A percentile compares a stretch with the other conserved stretches of the same genome.
phyloP scores from a whole-genome alignment of 140 eudicot species.

The Anethum foeniculum region DNA sequence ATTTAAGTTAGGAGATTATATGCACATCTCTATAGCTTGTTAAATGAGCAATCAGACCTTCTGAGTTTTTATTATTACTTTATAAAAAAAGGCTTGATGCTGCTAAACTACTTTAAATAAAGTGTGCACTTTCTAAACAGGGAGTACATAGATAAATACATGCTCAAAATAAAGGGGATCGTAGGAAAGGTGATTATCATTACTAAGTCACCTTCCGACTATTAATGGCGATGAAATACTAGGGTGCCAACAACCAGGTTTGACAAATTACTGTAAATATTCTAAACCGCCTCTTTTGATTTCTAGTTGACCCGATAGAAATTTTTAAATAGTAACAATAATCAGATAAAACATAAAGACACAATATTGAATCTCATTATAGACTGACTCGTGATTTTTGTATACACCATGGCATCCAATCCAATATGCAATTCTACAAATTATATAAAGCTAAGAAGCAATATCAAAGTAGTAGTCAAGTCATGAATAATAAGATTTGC shows the following conservation, averaged over 20 bases:
- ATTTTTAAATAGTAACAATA: not conserved
- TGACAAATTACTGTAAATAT: not conserved
- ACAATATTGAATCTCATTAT: not conserved
- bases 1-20: not conserved
- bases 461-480: not conserved
- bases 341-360: not conserved
- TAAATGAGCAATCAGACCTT: not conserved
- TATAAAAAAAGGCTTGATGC: not conserved
- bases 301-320: not conserved
- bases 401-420: not conserved
- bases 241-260: not conserved
- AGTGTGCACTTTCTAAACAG: not conserved
- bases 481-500: not conserved
- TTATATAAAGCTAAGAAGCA: not conserved
- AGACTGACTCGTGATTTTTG: not conserved
- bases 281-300: not conserved
- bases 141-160: too few species aligned
- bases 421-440: not conserved
- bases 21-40: not conserved
- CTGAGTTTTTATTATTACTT: not conserved
- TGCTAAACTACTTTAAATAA: not conserved
- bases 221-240: not conserved
- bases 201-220: not conserved
- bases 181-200: not conserved
- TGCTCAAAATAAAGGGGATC: not conserved